These are phyloP conservation scores for Aspergillus nanangensis DNA, from an alignment of 495 filamentous ascomycete genomes.

Conservation along the genomic window DNA sequence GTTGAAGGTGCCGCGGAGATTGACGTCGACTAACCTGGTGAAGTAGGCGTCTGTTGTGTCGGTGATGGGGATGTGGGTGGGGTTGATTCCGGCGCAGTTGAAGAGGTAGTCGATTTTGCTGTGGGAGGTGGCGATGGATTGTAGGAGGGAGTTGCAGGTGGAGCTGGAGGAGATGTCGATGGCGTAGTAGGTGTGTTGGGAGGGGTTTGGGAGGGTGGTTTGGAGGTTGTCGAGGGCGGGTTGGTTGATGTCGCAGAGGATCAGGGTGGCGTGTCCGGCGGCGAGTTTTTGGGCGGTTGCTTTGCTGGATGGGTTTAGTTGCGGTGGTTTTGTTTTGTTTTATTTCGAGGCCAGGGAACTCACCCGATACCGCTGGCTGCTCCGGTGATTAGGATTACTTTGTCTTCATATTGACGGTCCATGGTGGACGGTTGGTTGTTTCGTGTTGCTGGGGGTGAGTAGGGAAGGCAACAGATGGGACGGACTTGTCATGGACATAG, in stretches of 20 bases:
- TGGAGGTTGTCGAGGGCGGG: conserved; percentile 19
- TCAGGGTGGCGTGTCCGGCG: conserved; percentile 37
- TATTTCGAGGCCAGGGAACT: too few relatives aligned
- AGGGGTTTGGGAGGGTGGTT: neutral
- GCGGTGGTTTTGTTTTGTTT: too few relatives aligned
- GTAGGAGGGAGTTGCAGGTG: conserved; percentile 21
- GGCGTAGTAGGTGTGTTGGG: conserved; percentile 17
- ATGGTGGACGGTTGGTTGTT: too few relatives aligned
- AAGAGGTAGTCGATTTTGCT: conserved; percentile 40
- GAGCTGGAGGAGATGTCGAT: conserved; percentile 30
- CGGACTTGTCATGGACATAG: too few relatives aligned
- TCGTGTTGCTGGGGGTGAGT: too few relatives aligned
- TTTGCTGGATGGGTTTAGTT: too few relatives aligned
- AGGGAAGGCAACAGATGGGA: too few relatives aligned
- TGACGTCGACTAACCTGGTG: conserved; percentile 9
- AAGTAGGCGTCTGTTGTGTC: conserved; percentile 15
- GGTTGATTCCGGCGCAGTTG: conserved; percentile 51
- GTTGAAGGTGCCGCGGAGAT: conserved; percentile 11
- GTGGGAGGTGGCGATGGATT: conserved; percentile 22
- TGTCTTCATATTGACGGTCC: conserved; percentile 1
- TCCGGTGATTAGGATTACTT: conserved; percentile 42
- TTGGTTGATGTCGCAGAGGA: conserved; percentile 40
- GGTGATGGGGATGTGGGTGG: conserved; percentile 37
- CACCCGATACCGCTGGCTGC: conserved; percentile 52
- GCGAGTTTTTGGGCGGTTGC: conserved; percentile 43